These are phyloP conservation scores for Penicillium paneum DNA, from an alignment of 2,329 filamentous ascomycete genomes.

Conservation along the genomic window DNA sequence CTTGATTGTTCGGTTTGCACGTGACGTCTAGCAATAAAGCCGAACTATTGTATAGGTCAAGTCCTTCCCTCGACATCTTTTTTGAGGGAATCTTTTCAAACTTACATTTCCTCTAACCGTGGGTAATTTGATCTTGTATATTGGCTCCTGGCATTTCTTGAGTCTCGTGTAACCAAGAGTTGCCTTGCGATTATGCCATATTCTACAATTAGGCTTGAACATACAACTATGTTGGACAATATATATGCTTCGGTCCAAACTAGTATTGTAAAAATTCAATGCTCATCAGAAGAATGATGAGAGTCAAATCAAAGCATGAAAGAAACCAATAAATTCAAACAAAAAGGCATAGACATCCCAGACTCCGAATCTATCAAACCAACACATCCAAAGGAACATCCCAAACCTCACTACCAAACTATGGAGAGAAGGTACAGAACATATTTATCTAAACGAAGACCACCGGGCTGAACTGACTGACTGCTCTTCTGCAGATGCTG, in stretches of 20 bases:
- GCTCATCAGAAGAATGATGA: not conserved
- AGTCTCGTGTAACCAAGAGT: not conserved
- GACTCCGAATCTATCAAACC: not conserved
- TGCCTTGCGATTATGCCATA: not conserved
- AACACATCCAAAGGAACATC: not conserved
- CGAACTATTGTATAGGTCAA: not conserved
- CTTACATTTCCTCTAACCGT: too few relatives aligned
- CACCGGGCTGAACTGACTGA: not conserved
- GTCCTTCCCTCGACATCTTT: not conserved
- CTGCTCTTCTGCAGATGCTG: not conserved
- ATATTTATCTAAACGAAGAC: not conserved
- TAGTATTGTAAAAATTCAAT: not conserved
- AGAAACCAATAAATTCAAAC: not conserved
- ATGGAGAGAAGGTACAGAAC: not conserved
- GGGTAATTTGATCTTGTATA: not conserved
- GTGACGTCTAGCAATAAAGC: not conserved
- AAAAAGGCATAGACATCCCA: not conserved
- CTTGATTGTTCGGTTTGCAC: conserved; percentile 1
- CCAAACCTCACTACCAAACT: not conserved
- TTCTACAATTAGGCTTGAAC: not conserved
- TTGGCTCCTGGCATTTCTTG: too few relatives aligned
- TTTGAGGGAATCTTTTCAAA: not conserved
- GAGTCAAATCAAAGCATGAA: not conserved
- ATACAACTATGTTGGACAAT: not conserved
- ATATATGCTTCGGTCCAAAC: not conserved